Conservation (phyloP, 2,329 filamentous ascomycete species). For the Alternaria sp. region DNA sequence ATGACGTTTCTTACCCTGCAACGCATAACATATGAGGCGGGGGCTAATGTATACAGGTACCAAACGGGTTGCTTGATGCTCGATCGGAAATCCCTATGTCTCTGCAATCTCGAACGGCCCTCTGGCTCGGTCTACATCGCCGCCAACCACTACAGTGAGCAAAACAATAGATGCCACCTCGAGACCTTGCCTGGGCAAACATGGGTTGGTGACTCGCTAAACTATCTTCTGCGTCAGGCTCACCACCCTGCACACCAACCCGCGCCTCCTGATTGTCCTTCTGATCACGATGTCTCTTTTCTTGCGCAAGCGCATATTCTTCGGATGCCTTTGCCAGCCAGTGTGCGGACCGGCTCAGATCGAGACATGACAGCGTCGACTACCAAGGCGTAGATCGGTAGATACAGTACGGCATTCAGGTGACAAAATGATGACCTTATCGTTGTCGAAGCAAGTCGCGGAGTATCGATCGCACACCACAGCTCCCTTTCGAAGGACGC, state of each 20-base stretch:
- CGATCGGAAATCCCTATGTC: background rate
- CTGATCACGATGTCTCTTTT: background rate
- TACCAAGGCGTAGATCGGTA: background rate
- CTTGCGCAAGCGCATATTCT: background rate
- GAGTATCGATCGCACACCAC: background rate
- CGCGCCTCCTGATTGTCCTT: background rate
- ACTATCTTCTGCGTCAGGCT: background rate
- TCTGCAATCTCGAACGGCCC: background rate
- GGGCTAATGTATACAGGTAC: background rate
- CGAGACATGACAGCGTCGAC: background rate
- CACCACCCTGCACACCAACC: background rate
- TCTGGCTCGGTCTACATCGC: background rate
- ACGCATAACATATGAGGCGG: background rate
- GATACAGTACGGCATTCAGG: background rate
- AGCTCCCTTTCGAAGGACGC: background rate
- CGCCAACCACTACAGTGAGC: background rate
- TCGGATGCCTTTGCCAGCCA: background rate
- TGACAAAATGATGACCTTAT: background rate
- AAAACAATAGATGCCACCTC: background rate
- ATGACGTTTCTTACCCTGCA: conserved; percentile 9
- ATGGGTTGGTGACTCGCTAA: background rate
- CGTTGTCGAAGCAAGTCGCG: background rate
- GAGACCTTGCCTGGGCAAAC: background rate
- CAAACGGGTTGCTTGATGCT: background rate
- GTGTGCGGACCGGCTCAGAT: background rate